Percentiles rank a stretch among this genome's conserved stretches.
Conservation (phyloP, 1,139 yeast species). For the Geotrichum citri-aurantii region DNA sequence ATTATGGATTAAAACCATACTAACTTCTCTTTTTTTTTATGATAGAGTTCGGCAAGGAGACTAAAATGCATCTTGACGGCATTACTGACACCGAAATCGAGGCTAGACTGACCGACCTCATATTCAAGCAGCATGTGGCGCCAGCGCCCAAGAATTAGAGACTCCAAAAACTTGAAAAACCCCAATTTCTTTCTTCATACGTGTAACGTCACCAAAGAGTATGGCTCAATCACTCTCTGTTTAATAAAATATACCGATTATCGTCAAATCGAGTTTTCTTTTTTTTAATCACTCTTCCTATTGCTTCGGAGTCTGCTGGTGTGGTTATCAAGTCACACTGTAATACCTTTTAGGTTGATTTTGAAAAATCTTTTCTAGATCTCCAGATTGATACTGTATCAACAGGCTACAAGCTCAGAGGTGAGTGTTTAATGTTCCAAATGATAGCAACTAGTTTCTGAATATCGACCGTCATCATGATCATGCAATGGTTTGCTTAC, state of each 20-base stretch:
- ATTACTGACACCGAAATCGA: slow-evolving; percentile 19
- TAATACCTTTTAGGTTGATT: too few species aligned
- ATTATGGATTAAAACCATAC: too few species aligned
- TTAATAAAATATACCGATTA: background rate
- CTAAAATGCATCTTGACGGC: slow-evolving; percentile 31
- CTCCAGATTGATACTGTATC: too few species aligned
- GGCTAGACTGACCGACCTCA: background rate
- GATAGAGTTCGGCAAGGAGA: slow-evolving; percentile 33
- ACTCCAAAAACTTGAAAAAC: background rate
- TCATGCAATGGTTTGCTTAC: too few species aligned
- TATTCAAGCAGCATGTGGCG: background rate
- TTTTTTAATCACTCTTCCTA: too few species aligned
- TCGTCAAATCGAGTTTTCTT: background rate
- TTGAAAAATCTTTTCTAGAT: too few species aligned
- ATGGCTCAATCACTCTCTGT: background rate
- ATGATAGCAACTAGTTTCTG: too few species aligned
- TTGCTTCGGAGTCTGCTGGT: background rate
- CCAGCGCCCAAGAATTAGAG: background rate
- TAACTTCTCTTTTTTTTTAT: background rate
- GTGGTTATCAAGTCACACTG: too few species aligned
- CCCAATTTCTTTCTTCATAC: background rate
- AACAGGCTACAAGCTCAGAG: too few species aligned
- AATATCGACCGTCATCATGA: too few species aligned
- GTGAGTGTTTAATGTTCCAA: too few species aligned
- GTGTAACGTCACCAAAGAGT: background rate